Conservation (phyloP, 176 grass and related monocot genomes). For the Saccharum spontaneum region DNA sequence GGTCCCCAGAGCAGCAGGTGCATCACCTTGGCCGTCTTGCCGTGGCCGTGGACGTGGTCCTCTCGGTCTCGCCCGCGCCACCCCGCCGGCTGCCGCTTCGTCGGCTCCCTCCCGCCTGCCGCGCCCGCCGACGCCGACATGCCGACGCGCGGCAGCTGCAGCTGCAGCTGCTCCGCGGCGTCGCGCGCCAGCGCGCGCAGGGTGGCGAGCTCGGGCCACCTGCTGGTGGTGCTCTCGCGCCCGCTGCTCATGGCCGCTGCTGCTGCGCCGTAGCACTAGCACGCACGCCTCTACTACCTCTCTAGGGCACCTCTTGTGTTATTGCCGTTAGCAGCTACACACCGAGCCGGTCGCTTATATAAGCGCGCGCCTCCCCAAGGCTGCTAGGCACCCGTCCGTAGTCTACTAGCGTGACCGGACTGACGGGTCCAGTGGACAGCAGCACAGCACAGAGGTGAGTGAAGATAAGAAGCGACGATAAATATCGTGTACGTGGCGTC, state of each 20-base stretch:
- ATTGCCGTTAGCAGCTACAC: background rate
- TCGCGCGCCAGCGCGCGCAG: background rate
- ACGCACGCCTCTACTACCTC: background rate
- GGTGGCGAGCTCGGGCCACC: constrained; percentile 33
- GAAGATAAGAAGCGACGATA: background rate
- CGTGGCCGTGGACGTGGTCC: background rate
- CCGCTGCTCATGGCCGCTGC: constrained; percentile 40
- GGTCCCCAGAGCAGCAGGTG: constrained; percentile 82
- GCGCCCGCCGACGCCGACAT: background rate
- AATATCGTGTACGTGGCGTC: background rate
- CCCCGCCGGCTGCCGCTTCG: background rate
- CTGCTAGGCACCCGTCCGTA: no score
- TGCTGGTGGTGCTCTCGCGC: background rate
- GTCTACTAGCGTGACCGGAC: no score
- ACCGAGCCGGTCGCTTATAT: background rate
- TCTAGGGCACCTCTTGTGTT: no score
- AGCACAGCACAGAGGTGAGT: no score
- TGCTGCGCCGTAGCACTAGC: background rate
- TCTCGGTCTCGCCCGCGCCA: background rate
- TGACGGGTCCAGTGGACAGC: no score
- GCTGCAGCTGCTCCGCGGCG: constrained; percentile 26
- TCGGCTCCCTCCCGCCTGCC: background rate
- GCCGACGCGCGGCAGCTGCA: background rate
- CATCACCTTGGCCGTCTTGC: constrained; percentile 65
- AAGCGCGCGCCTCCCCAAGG: no score